Evolutionary conservation across 495 filamentous ascomycete species (phyloP), one percentile per base, ranked within the genome.

Genomic region (Xylaria longipes): DNA sequence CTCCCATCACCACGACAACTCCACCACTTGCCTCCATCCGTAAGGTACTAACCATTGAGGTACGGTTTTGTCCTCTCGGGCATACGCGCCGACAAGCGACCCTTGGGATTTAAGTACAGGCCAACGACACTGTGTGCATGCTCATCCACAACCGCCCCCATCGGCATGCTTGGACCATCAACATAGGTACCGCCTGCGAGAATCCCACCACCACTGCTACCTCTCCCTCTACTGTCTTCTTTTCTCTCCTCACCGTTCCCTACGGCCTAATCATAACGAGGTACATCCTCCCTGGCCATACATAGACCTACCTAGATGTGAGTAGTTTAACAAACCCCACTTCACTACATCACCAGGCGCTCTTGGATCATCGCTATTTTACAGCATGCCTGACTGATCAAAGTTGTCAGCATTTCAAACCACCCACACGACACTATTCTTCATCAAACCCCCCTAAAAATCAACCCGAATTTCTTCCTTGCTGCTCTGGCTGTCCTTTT

Each of bases 401-500:
- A 77, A 79, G 75, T 77, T 73, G 70, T 73, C 70, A 74, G 73
- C 72, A 70, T 74, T 77, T 76, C 56, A 48, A 70, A 68, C 71
- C 72, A 68, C 77, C 74, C 77, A 79, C 75, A 76, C 73, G 72
- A 76, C 77, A 71, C 74, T 74, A 57, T 70, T 70, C 68, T 65
- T 68, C 72, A 63, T 72, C 72, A 61, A 69, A 68, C 17, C 7
- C 71, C 50, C 54, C 72, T 68, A 65, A 71, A 71, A 72, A 48
- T 35, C 60, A 60, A 54, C 72, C 60, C 69, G 56, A 56, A 65
- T 71, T n/a, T 73, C 57, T 29, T 70, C 68, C 54, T 71, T 72
- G 71, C 65, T 69, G 65, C 50, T 65, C 50, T 69, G 66, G 64
- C 65, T 69, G 64, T 66, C 64, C 52, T 73, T 68, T 45, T 22